A percentile compares a stretch with the other conserved stretches of the same genome.
phyloP scores from a whole-genome alignment of 1,284 basidiomycete genomes.

The Mycosarcoma maydis region DNA sequence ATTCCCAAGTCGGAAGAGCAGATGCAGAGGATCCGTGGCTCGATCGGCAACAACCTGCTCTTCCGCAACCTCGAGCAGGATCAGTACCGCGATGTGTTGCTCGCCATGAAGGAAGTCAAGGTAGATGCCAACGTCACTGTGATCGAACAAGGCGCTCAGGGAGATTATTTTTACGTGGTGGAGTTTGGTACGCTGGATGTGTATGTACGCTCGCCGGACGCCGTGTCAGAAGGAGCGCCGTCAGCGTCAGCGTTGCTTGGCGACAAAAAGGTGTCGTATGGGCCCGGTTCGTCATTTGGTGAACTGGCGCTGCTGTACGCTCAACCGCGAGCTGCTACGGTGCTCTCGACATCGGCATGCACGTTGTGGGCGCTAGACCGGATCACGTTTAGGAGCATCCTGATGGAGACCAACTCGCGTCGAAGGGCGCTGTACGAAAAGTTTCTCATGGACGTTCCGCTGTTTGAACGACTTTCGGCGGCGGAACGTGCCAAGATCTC shows the following conservation, averaged over 20 bases:
- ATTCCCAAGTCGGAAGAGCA: slow-evolving; percentile 83
- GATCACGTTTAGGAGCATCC: slow-evolving; percentile 97
- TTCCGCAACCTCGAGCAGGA: slow-evolving; percentile 97
- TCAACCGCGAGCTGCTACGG: slow-evolving; percentile 92
- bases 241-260: slow-evolving; percentile 32
- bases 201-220: slow-evolving; percentile 73
- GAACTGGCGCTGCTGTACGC: slow-evolving; percentile 98
- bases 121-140: slow-evolving; percentile 81
- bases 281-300: slow-evolving; percentile 87
- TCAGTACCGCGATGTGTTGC: slow-evolving; percentile 89
- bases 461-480: slow-evolving; percentile 84
- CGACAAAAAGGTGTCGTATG: slow-evolving; percentile 74
- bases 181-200: slow-evolving; percentile 88
- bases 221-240: slow-evolving; percentile 42
- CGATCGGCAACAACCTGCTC: slow-evolving; percentile 88
- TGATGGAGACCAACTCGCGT: slow-evolving; percentile 70
- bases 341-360: slow-evolving; percentile 81
- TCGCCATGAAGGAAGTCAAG: slow-evolving; percentile 91
- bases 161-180: slow-evolving; percentile 97
- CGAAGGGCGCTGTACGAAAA: slow-evolving; percentile 94
- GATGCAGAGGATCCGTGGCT: slow-evolving; percentile 83
- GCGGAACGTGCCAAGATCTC: slow-evolving; percentile 95
- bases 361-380: slow-evolving; percentile 95
- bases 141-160: slow-evolving; percentile 94
- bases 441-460: slow-evolving; percentile 89